Base-by-base conservation (phyloP, 345 rosid genomes). In the Pseudoturritis turrita region DNA sequence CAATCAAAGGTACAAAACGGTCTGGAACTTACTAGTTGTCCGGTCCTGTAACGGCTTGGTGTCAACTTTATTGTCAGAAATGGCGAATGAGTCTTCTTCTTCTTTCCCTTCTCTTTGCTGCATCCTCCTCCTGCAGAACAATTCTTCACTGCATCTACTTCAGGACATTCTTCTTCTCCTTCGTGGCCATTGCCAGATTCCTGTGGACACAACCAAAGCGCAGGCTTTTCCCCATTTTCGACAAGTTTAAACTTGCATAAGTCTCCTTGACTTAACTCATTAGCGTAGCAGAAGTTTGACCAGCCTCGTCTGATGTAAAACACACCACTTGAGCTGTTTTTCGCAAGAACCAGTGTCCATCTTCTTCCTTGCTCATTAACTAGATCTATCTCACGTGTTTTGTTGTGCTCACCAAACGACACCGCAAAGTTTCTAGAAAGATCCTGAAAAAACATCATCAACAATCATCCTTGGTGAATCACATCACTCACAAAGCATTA, bases 251-350 rank as follows among this genome's bases (percentile, higher is more conserved):
- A 75, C 69, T 52, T 43, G 10, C 74, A 68, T 0, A 17, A 1
- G 8, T 75, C 69, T 13, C 57, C 78, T 52, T 13, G 23, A 9
- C 8, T 10, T 52, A 75, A 10, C 41, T 10, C 50, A 60, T 75
- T 75, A 31, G 33, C 28, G 1, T 14, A 31, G 43, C 78, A 75
- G 19, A 75, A 68, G 25, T 51, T 61, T 5, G 5, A 6, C 78
- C 78, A 75, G 23, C 78, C 74, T 41, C 19, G 41, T 68, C 73
- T 68, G 63, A 75, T 75, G 56, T 67, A 75, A 67, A 60, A 75
- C 40, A 60, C 73, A 75, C 63, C 43, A 51, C 23, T 75, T 60
- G 78, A 41, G 23, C 0, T 52, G 78, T 75, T 75, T 59, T 13
- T 60, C 0, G 73, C 19, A 51, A 68, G 56, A 23, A 25, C 1